These are phyloP conservation scores for Cucurbita argyrosperma DNA, from an alignment of 306 rosid genomes.

Conservation along the genomic window DNA sequence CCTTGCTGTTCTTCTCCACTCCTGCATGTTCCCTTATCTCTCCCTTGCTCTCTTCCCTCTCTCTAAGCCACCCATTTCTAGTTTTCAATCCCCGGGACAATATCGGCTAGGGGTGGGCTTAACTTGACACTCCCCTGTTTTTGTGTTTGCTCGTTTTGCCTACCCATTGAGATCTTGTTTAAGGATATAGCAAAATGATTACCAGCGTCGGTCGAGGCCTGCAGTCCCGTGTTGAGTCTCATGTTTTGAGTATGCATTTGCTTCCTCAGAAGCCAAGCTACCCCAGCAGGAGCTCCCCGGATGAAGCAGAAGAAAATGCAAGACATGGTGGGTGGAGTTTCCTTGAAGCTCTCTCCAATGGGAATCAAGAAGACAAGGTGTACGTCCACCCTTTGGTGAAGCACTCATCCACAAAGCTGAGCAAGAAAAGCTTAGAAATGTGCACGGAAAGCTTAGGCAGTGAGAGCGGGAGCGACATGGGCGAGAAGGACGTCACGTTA, in stretches of 20 bases:
- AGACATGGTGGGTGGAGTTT: constrained; percentile 19
- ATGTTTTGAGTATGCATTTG: constrained; percentile 30
- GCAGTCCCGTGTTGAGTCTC: constrained; percentile 38
- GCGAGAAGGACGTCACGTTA: constrained; percentile 18
- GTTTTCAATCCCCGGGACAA: not conserved
- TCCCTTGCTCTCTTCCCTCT: not conserved
- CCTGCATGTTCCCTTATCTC: not conserved
- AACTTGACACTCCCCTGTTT: constrained; percentile 19
- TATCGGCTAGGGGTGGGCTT: too few species aligned
- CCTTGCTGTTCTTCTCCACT: constrained; percentile 20
- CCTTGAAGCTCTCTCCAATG: constrained; percentile 25
- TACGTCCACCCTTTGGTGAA: constrained; percentile 13
- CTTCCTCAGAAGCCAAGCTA: constrained; percentile 19
- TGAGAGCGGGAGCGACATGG: constrained; percentile 47
- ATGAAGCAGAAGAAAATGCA: not conserved
- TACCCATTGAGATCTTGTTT: constrained; percentile 1
- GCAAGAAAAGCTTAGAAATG: constrained; percentile 37
- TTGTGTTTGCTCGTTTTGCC: not conserved
- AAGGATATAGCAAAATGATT: constrained; percentile 20
- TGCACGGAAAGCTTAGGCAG: constrained; percentile 48
- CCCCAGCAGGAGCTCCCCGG: not conserved
- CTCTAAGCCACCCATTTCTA: constrained; percentile 3
- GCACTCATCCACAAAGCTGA: constrained; percentile 23
- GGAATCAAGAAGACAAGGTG: not conserved
- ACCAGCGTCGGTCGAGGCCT: constrained; percentile 22